A percentile compares a stretch with the other conserved stretches of the same genome.
These are phyloP conservation scores for Apiospora saccharicola DNA, from an alignment of 2,329 filamentous ascomycete genomes.

Conservation along the genomic window DNA sequence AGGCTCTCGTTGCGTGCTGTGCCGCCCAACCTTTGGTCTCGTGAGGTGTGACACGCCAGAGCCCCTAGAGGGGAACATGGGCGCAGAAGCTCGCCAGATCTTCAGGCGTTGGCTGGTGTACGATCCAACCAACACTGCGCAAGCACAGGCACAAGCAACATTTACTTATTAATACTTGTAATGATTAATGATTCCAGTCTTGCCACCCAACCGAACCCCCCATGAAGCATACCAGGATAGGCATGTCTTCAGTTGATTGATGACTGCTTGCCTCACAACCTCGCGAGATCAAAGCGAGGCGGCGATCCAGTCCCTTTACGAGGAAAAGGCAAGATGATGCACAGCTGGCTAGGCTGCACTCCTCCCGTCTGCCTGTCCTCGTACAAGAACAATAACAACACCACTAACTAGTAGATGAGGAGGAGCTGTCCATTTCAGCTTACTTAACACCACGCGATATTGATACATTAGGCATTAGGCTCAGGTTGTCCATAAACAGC, in stretches of 20 bases:
- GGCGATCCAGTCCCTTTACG: neutral
- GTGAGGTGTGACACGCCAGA: neutral
- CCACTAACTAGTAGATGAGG: neutral
- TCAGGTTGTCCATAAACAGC: neutral
- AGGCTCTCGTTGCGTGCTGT: neutral
- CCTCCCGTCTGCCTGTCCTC: neutral
- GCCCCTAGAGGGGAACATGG: neutral
- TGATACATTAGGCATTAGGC: neutral
- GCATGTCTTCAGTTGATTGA: neutral
- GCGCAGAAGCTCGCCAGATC: slow-evolving; percentile 11
- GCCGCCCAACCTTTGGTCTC: neutral
- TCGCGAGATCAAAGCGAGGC: slow-evolving; percentile 1
- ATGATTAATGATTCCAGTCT: neutral
- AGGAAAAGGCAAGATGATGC: neutral
- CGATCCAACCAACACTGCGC: neutral
- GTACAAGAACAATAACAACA: slow-evolving; percentile 3
- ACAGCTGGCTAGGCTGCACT: neutral
- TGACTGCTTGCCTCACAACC: neutral
- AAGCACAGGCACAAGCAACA: neutral
- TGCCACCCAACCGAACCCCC: neutral
- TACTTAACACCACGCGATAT: slow-evolving; percentile 13
- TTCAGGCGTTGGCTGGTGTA: slow-evolving; percentile 11
- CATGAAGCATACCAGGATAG: slow-evolving; percentile 1
- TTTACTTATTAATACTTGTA: neutral
- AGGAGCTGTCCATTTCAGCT: neutral